Evolutionary conservation across 2,329 filamentous ascomycete species (phyloP), one percentile per base, ranked within the genome.

Genomic region (Colletotrichum sp.): DNA sequence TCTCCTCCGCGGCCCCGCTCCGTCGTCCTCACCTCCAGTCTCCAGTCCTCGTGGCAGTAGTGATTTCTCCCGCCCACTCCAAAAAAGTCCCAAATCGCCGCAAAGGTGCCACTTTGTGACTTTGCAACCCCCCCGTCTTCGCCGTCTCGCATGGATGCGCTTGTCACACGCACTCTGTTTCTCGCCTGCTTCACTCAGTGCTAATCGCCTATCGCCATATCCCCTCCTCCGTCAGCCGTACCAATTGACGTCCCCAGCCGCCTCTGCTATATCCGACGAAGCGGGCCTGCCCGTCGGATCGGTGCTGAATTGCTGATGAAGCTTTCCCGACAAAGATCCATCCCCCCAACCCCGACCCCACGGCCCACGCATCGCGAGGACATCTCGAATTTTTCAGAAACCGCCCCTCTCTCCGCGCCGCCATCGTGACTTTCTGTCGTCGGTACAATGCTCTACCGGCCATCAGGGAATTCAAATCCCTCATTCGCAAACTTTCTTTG

Each of bases 211-310:
- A 72, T 75, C 72, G 61, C 72, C 72, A 32, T 71, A 18, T 21
- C 48, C 12, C n/a, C 32, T 12, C 24, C 55, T 34, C 36, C 28
- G 18, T 18, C 63, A 75, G 52, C 63, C 68, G 63, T 72, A 34
- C 63, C 69, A 72, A 68, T 72, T 68, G 69, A 66, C 43, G 26
- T 18, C 18, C 36, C 52, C 48, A n/a, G 34, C 55, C 16, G 55
- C 39, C 30, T 75, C 69, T 64, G 63, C 57, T 75, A 64, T 75
- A 59, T 72, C 73, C 69, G 73, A 75, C n/a, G 64, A 43, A 28
- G 55, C 61, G 43, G 36, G 36, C 43, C 34, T 21, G 65, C 7
- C 48, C n/a, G 36, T 48, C 30, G 63, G 63, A 36, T 43, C 43
- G 12, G 21, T 14, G n/a, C 64, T 34, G 36, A 24, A 24, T 26